Base-by-base conservation (phyloP, 768 basidiomycete species). In the Hirschioporus abietinus region DNA sequence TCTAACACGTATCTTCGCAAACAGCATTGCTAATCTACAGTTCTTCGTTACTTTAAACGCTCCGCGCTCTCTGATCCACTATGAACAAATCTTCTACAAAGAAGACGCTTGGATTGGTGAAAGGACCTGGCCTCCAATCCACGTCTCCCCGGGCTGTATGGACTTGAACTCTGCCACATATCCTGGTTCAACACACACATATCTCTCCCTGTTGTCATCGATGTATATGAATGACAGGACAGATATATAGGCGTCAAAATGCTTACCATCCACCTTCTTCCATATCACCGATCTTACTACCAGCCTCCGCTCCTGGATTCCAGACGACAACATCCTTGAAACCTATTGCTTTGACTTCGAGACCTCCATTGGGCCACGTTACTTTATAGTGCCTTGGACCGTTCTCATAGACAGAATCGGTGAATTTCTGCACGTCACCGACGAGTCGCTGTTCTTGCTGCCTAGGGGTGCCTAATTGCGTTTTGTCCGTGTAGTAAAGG, bases 181-280 rank as follows among this genome's bases (percentile, higher is more conserved):
- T 23, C 95, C 95, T 17, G 96, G 96, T 77, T 99, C 96, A 65
- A 97, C 87, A 71, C 96, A 98, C 58, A 97, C 84, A 74, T 88
- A 98, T 42, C 77, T 83, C 67, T 93, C 88, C 94, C 93, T 91
- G 66, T 0, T 0, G 7, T 9, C 7, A 17, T 52, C n/a, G 36
- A 63, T 59, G 60, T 12, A 52, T 61, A 63, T 60, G n/a, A 35
- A 64, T 15, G 1, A 26, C 25, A 64, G 30, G 30, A 8, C 8
- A 30, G 30, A 8, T 8, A 30, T 30, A 2, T 30, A 30, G 30
- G 30, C 8, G 2, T 30, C 30, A 30, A 30, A 30, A 8, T 8
- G 76, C 86, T 68, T 74, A 95, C 93, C 93, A 96, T 74, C 96
- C 96, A 0, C 84, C 83, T 7, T 84, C 82, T 73, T 98, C 93